Conservation (phyloP, 2,329 filamentous ascomycete genomes). For the Thermoascus crustaceus region DNA sequence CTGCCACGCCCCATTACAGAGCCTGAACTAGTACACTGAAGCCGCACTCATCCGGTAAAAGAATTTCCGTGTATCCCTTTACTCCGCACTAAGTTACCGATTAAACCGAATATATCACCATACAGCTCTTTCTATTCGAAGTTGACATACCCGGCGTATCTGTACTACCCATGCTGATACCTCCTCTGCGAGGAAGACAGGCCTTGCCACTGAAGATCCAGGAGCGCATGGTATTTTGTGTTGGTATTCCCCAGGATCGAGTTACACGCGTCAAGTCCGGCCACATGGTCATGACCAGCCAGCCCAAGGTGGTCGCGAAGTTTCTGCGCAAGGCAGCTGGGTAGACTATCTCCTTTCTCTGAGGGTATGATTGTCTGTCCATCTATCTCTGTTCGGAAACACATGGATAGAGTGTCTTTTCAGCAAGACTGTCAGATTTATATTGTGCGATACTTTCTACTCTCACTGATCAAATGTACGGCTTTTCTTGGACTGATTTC, state of each 20-base stretch:
- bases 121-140: conserved; percentile 5
- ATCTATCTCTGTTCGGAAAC: neutral
- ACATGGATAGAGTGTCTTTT: neutral
- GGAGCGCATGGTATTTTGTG: conserved; percentile 5
- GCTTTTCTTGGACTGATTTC: too few relatives aligned
- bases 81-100: too few relatives aligned
- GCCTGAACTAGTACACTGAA: conserved; percentile 4
- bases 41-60: conserved; percentile 3
- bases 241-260: conserved; percentile 3
- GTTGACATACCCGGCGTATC: conserved; percentile 11
- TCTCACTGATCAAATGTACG: too few relatives aligned
- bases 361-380: neutral
- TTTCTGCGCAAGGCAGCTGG: conserved; percentile 7
- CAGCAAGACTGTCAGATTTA: neutral
- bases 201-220: conserved; percentile 5
- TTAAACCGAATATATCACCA: too few relatives aligned
- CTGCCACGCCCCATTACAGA: conserved; percentile 2
- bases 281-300: conserved; percentile 8
- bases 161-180: conserved; percentile 7
- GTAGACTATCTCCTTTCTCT: neutral
- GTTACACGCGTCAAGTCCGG: conserved; percentile 3
- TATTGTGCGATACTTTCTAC: too few relatives aligned
- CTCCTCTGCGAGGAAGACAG: conserved; percentile 7
- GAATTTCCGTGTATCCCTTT: neutral
- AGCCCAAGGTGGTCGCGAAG: conserved; percentile 3